Conservation (phyloP, 805 yeast genomes). For the Kluyveromyces aestuarii region DNA sequence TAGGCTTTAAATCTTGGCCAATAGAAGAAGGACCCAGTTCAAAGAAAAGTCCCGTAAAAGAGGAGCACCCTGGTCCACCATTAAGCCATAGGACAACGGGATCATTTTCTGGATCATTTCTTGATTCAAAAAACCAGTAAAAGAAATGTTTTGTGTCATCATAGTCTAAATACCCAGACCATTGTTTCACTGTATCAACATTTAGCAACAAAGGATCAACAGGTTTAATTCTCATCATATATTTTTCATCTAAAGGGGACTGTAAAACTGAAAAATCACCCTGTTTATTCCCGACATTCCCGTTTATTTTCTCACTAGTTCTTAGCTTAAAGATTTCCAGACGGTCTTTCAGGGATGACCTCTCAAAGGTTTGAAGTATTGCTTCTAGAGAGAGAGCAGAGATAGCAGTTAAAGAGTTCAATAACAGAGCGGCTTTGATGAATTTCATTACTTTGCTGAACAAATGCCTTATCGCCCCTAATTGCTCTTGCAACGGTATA, state of each 20-base stretch:
- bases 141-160: constrained; percentile 76
- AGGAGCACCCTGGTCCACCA: constrained; percentile 96
- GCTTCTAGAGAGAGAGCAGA: neutral
- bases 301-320: neutral
- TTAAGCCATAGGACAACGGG: constrained; percentile 84
- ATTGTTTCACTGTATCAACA: constrained; percentile 71
- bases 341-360: neutral
- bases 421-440: neutral
- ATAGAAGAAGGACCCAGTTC: constrained; percentile 87
- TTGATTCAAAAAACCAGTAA: constrained; percentile 88
- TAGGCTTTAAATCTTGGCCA: constrained; percentile 55
- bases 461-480: neutral
- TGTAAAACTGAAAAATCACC: constrained; percentile 1
- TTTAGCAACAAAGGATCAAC: constrained; percentile 40
- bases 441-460: neutral
- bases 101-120: constrained; percentile 78
- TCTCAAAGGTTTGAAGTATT: neutral
- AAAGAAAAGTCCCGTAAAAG: constrained; percentile 80
- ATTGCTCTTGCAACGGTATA: no score
- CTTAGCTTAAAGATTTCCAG: neutral
- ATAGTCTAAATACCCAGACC: constrained; percentile 76
- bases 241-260: constrained; percentile 12
- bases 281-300: neutral
- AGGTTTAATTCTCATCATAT: constrained; percentile 17
- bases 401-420: neutral